Evolutionary conservation across 805 yeast species (phyloP).

Genomic region (Candida alai): DNA sequence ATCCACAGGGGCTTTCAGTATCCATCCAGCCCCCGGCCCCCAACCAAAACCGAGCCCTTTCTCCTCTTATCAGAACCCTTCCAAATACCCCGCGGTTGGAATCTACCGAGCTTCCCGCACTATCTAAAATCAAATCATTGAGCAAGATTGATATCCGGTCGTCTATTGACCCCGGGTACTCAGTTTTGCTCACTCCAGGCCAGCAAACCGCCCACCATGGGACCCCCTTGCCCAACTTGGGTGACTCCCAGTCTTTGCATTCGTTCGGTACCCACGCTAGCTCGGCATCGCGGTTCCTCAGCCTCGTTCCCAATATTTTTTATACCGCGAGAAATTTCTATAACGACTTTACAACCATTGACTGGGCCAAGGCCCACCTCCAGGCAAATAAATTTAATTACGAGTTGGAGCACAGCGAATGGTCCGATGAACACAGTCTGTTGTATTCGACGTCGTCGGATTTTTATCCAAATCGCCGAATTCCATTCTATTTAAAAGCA

Average conservation of each 20-base stretch:
- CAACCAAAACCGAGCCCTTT: no score
- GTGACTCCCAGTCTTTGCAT: slow-evolving; percentile 8
- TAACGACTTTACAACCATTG: slow-evolving; percentile 60
- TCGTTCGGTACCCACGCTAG: slow-evolving; percentile 14
- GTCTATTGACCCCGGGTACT: slow-evolving; percentile 12
- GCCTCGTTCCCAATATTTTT: slow-evolving; percentile 14
- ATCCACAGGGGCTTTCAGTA: no score
- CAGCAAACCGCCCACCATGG: not conserved
- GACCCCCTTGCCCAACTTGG: not conserved
- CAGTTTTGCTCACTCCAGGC: slow-evolving; percentile 4
- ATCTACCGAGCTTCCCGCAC: slow-evolving; percentile 1
- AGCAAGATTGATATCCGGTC: slow-evolving; percentile 18
- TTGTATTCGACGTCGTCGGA: not conserved
- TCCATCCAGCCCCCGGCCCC: no score
- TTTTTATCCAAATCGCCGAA: slow-evolving; percentile 2
- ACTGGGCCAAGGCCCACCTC: slow-evolving; percentile 52
- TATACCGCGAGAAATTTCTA: slow-evolving; percentile 36
- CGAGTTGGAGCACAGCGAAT: slow-evolving; percentile 30
- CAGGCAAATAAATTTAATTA: slow-evolving; percentile 40
- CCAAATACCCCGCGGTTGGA: slow-evolving; percentile 7
- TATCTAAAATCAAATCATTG: slow-evolving; percentile 14
- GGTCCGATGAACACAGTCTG: slow-evolving; percentile 11
- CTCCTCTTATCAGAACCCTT: slow-evolving; percentile 1
- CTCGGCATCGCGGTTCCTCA: slow-evolving; percentile 13
- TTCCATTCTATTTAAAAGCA: slow-evolving; percentile 21